Evolutionary conservation across 139 green algal species (phyloP), one percentile per base, ranked within the genome.

Genomic region (Picochlorum costavermella): DNA sequence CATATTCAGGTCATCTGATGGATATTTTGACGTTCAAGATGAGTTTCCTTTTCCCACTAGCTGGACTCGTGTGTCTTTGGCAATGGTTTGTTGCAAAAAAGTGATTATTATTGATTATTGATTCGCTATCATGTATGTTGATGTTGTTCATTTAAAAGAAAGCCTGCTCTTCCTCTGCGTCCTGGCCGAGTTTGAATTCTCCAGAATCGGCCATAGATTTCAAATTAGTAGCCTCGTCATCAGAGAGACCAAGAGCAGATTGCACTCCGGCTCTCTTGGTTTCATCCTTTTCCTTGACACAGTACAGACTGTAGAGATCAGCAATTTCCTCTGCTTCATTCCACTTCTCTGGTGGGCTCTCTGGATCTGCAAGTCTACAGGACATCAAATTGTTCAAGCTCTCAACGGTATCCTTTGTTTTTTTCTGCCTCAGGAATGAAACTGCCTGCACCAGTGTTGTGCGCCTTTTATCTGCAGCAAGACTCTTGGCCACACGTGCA

Each of bases 221-320:
- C 55, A 81, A 69, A 46, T 13, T 49, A 12, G 65, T 57, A 9
- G 69, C 75, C 56, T 90, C 80, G 43, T 57, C 53, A 33, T 82
- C 73, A 17, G 28, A 61, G 25, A 95, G 75, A 8, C 86, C 77
- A 53, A 92, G 72, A 51, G 84, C 58, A 20, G 20, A 13, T 25
- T 72, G 64, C 44, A 89, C 63, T 48, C 65, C 77, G 11, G 49
- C 68, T 59, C 72, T 75, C 70, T 83, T 88, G 23, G 48, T 73
- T 29, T 60, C 23, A 28, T 79, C 74, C 17, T 58, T 60, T 30
- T 82, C 79, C 77, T 79, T 78, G 13, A 46, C 57, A 29, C 79
- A 75, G 73, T 88, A 95, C 8, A 74, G 53, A 13, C 49, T 71
- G 68, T 78, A 97, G 20, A 97, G 61, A 61, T 97, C 88, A 53